These are phyloP conservation scores for Chlorociboria aeruginascens DNA, from an alignment of 495 filamentous ascomycete species.

Conservation along the genomic window DNA sequence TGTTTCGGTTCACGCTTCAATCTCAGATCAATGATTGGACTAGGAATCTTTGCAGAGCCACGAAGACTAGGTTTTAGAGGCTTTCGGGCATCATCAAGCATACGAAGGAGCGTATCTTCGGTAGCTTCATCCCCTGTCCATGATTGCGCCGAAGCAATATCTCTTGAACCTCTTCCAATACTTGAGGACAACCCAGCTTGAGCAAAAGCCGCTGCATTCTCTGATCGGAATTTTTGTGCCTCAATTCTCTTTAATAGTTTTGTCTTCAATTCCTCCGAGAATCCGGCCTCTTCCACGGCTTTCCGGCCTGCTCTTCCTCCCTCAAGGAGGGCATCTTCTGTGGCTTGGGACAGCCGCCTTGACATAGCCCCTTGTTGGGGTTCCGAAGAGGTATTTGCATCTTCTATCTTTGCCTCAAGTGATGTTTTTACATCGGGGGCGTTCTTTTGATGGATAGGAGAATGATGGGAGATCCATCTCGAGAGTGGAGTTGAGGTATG, in stretches of 20 bases:
- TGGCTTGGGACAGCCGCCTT: slow-evolving; percentile 62
- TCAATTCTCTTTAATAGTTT: slow-evolving; percentile 63
- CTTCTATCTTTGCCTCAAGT: too few relatives aligned
- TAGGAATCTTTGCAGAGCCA: slow-evolving; percentile 35
- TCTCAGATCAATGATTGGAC: slow-evolving; percentile 47
- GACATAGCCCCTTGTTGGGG: slow-evolving; percentile 51
- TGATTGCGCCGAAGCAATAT: slow-evolving; percentile 54
- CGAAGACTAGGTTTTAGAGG: slow-evolving; percentile 41
- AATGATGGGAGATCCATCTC: too few relatives aligned
- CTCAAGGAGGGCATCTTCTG: slow-evolving; percentile 62
- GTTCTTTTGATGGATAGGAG: too few relatives aligned
- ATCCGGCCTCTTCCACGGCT: slow-evolving; percentile 74
- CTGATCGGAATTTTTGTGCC: slow-evolving; percentile 53
- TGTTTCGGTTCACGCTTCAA: slow-evolving; percentile 30
- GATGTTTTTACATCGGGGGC: too few relatives aligned
- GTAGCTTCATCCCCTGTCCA: slow-evolving; percentile 72
- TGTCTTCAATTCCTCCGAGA: slow-evolving; percentile 73
- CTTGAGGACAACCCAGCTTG: slow-evolving; percentile 48
- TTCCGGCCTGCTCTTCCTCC: slow-evolving; percentile 59
- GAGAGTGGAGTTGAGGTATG: too few relatives aligned
- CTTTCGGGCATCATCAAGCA: slow-evolving; percentile 77
- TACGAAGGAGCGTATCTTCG: slow-evolving; percentile 69
- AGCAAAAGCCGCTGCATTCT: slow-evolving; percentile 58
- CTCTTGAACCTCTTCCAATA: slow-evolving; percentile 61
- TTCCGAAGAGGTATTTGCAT: not conserved